A percentile compares a stretch with the other conserved stretches of the same genome.
Conservation (phyloP, 2,329 filamentous ascomycete genomes). For the Alternaria hordeiaustralica region DNA sequence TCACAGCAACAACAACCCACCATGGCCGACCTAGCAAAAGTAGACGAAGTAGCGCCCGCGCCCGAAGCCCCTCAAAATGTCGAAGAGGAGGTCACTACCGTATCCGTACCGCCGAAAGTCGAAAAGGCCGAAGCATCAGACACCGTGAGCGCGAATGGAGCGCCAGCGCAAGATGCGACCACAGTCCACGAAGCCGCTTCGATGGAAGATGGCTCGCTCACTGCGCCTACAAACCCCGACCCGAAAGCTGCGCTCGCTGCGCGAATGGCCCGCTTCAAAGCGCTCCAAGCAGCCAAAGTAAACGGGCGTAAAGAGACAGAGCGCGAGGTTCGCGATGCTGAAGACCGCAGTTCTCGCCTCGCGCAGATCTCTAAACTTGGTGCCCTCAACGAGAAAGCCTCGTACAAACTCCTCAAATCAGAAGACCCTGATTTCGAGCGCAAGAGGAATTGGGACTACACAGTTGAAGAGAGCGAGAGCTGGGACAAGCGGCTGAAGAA, state of each 20-base stretch:
- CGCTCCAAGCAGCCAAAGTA: constrained; percentile 74
- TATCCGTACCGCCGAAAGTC: neutral
- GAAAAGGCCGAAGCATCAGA: constrained; percentile 5
- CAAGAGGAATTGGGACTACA: constrained; percentile 99
- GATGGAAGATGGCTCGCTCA: constrained; percentile 6
- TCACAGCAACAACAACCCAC: constrained; percentile 11
- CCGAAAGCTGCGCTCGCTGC: constrained; percentile 44
- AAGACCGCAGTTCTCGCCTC: constrained; percentile 36
- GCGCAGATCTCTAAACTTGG: constrained; percentile 76
- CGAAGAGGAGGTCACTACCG: neutral
- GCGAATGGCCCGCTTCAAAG: constrained; percentile 78
- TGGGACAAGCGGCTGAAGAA: constrained; percentile 94
- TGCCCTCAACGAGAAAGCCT: constrained; percentile 84
- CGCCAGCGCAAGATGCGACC: constrained; percentile 5
- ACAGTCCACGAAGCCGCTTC: neutral
- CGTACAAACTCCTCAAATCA: constrained; percentile 91
- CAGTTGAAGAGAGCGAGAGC: constrained; percentile 87
- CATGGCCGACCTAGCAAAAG: constrained; percentile 29
- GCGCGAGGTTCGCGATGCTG: constrained; percentile 45
- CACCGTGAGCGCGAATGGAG: constrained; percentile 11
- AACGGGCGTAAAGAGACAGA: constrained; percentile 68
- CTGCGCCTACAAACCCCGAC: constrained; percentile 18
- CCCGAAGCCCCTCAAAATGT: neutral
- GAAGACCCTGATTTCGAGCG: constrained; percentile 96
- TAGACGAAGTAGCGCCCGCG: constrained; percentile 6